Evolutionary conservation across 1,284 basidiomycete species (phyloP), one percentile per base, ranked within the genome.

Genomic region (Mycena citricolor): DNA sequence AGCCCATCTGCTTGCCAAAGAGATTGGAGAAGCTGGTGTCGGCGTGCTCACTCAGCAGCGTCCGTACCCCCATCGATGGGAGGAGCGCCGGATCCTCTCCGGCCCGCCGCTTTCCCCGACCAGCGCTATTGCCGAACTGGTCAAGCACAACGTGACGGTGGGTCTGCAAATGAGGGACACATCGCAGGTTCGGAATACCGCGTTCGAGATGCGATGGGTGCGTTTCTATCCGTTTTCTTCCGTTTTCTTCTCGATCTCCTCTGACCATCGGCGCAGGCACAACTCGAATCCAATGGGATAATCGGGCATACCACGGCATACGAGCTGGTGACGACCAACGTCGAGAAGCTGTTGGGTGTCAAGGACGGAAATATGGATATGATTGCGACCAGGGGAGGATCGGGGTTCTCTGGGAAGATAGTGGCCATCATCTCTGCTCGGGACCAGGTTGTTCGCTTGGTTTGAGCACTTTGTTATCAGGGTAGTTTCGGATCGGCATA

Each of bases 31-130:
- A 22, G 35, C 34, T 11, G 26, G 33, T 11, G 33, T 44, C 21
- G 42, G 42, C 14, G 42, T 44, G 14, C 20, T 44, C 34, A 17
- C 23, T 29, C 26, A 25, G 25, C 37, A 39, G 17, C 23, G 42
- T 20, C 28, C 34, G 26, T 44, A 28, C 21, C 42, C 42, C n/a
- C 21, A 17, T 7, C 22, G 8, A 10, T 44, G 42, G 42, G 26
- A 44, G 13, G 21, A 25, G 13, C 34, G 28, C 11, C 32, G 42
- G 16, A 20, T 44, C 4, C 50, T 68, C n/a, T 67, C 83, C 26
- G 91, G 90, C 1, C 86, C 85, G 0, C 91, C 90, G 2, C 60
- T 94, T 10, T 79, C 79, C 11, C 68, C 75, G 37, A 72, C 84
- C 36, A 87, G 77, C 29, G 75, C 83, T 3, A 68, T 90, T 17